Percentiles rank a stretch among this genome's conserved stretches.
These are phyloP conservation scores for Fusarium pseudocircinatum DNA, from an alignment of 2,329 filamentous ascomycete genomes.

Conservation along the genomic window DNA sequence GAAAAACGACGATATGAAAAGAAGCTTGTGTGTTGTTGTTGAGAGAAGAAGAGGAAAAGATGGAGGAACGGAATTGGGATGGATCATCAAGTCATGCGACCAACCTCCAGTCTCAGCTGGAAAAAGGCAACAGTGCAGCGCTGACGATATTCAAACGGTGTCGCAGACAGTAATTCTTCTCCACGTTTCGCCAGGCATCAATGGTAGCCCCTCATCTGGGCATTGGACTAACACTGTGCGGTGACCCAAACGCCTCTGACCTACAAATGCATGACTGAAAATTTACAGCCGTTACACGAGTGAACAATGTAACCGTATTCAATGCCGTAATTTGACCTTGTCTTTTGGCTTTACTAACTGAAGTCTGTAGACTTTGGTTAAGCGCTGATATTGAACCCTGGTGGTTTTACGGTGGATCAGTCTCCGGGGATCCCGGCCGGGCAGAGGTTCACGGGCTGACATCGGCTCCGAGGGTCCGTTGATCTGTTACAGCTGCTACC, in stretches of 20 bases:
- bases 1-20: not conserved
- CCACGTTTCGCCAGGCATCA: conserved; percentile 17
- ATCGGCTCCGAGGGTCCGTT: conserved; percentile 30
- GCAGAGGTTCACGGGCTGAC: conserved; percentile 16
- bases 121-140: conserved; percentile 14
- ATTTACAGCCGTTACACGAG: not conserved
- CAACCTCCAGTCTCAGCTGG: conserved; percentile 22
- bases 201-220: conserved; percentile 4
- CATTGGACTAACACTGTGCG: conserved; percentile 6
- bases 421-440: conserved; percentile 23
- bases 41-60: not conserved
- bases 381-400: not conserved
- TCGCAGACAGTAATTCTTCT: not conserved
- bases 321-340: not conserved
- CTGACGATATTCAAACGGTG: conserved; percentile 15
- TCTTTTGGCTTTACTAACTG: not conserved
- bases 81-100: conserved; percentile 32
- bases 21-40: not conserved
- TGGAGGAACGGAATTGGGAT: not conserved
- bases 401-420: conserved; percentile 11
- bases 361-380: not conserved
- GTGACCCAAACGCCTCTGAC: conserved; percentile 12
- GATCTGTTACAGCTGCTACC: not conserved
- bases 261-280: not conserved
- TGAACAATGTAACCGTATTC: not conserved